Evolutionary conservation across 192 early-diverging fungal species (phyloP).

Genomic region (Spizellomyces punctatus): DNA sequence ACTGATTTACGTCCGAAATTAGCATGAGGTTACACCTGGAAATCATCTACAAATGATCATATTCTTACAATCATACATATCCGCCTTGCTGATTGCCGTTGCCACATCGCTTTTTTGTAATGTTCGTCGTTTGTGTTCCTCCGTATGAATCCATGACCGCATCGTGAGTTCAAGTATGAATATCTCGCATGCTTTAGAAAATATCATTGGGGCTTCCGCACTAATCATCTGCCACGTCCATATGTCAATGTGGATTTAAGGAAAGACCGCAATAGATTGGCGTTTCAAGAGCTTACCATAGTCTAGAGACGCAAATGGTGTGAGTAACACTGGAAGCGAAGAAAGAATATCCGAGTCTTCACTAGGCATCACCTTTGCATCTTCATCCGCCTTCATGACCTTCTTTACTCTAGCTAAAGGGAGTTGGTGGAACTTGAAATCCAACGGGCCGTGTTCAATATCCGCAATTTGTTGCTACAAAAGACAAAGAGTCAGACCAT

Average conservation of each 20-base stretch:
- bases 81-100: slow-evolving; percentile 81
- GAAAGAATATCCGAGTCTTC: too few species aligned
- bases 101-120: slow-evolving; percentile 91
- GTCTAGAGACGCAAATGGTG: slow-evolving; percentile 3
- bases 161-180: slow-evolving; percentile 87
- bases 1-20: slow-evolving; percentile 35
- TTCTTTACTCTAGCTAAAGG: slow-evolving; percentile 96
- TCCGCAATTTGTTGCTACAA: slow-evolving; percentile 18
- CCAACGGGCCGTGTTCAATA: slow-evolving; percentile 60
- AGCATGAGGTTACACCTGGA: background rate
- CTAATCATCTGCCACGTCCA: slow-evolving; percentile 61
- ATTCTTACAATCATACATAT: slow-evolving; percentile 85
- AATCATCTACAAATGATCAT: background rate
- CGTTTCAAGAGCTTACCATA: slow-evolving; percentile 27
- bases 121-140: slow-evolving; percentile 96
- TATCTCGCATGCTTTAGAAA: slow-evolving; percentile 97
- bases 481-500: background rate
- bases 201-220: slow-evolving; percentile 87
- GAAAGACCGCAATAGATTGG: background rate
- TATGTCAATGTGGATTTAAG: background rate
- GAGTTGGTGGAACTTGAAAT: slow-evolving; percentile 89
- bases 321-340: background rate
- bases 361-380: slow-evolving; percentile 73
- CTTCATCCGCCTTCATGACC: slow-evolving; percentile 97
- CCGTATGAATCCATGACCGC: slow-evolving; percentile 83